Evolutionary conservation across 78 protist species (phyloP), one percentile per base, ranked within the genome.

Genomic region (Speleostelium caveatum): DNA sequence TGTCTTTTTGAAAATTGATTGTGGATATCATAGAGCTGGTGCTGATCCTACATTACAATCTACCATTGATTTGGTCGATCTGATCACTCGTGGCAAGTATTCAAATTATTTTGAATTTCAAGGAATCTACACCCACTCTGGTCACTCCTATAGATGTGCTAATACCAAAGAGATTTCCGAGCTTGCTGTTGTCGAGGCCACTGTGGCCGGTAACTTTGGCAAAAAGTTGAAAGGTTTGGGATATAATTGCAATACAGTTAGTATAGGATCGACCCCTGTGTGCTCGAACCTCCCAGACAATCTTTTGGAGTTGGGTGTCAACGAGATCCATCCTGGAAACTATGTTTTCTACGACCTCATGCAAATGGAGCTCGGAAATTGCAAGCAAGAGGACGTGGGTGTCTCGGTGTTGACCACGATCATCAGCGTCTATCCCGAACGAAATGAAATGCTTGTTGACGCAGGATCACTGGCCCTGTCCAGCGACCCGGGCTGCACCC

Each of bases 1-100:
- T 35, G 91, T 83, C 1, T 83, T 83, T 59, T 51, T 68, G 26
- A 83, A 83, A 72, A 59, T 83, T 33, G 91, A 83, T 42, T 83
- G 91, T 69, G 91, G 91, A 22, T 83, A 83, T 59, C 91, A 83
- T 69, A 69, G 91, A 65, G 91, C 91, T 10, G 91, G 91, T 83
- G 77, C 79, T 3, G 63, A 69, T 69, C 91, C 91, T 14, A 12
- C 16, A 6, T 69, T 30, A 42, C 80, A 59, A 69, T 22, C 28
- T n/a, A 83, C 91, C n/a, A 58, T 73, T 21, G 72, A 38, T 6
- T 24, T 83, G 22, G 56, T 83, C 8, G 74, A 55, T 2, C 32
- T 42, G 14, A 67, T 83, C 35, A 51, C 71, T 0, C 3, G 28
- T 19, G 78, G 78, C 21, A 24, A 28, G 0, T 45, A 41, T 39